Evolutionary conservation across 257 asterid genomes (phyloP).

Genomic region (Schizonepeta tenuifolia): DNA sequence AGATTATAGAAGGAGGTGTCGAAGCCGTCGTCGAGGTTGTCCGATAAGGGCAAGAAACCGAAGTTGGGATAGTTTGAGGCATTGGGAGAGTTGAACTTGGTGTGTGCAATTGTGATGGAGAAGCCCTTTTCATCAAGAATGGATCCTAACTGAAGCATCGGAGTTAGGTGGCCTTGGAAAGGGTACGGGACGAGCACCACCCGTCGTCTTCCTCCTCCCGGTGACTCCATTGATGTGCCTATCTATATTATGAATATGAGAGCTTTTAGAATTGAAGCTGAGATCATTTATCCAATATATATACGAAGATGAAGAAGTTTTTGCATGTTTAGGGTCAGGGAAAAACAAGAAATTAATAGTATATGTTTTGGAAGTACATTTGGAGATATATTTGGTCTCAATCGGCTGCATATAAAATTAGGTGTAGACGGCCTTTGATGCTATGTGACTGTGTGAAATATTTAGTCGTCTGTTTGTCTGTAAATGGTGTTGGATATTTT

Average conservation of each 20-base stretch:
- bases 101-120: slow-evolving; percentile 53
- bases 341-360: not conserved
- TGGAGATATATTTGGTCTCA: not conserved
- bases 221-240: not conserved
- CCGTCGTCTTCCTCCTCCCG: not conserved
- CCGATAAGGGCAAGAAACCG: slow-evolving; percentile 33
- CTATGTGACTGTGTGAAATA: not conserved
- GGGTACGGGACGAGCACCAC: slow-evolving; percentile 49
- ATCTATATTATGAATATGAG: not conserved
- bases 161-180: slow-evolving; percentile 59
- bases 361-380: not conserved
- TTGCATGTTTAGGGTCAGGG: not conserved
- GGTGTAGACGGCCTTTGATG: not conserved
- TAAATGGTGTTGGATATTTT: not conserved
- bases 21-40: slow-evolving; percentile 1
- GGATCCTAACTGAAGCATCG: slow-evolving; percentile 55
- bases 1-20: slow-evolving; percentile 28
- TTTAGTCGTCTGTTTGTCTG: not conserved
- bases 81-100: slow-evolving; percentile 50
- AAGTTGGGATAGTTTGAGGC: slow-evolving; percentile 50
- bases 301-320: not conserved
- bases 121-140: slow-evolving; percentile 55
- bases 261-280: not conserved
- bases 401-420: not conserved
- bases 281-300: too few relatives aligned